Evolutionary conservation across 352 stramenopile genomes (phyloP), one percentile per base, ranked within the genome.

Genomic region (Pythium grandisporangium): DNA sequence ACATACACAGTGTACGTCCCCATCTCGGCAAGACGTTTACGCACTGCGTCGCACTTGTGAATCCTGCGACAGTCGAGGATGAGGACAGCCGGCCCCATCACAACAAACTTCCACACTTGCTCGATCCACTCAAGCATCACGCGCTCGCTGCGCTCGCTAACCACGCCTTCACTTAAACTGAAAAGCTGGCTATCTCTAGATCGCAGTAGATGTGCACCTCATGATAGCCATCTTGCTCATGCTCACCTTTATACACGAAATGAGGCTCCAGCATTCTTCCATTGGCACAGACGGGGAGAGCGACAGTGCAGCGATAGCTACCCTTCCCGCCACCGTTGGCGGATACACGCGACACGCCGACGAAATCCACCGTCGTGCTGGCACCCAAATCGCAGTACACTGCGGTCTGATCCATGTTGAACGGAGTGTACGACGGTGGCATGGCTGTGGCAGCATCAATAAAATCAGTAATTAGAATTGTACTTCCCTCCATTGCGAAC

Each of bases 41-140:
- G 17, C 6, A 48, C 39, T 4, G 25, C 20, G 0, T 34, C 23
- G 5, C 19, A 12, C 47, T 54, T 42, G 26, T 54, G 47, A 7
- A 54, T 34, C 5, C 22, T 20, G 6, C 47, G 39, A 8, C 32
- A 46, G 34, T 54, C 47, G 11, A 54, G 19, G 4, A 54, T 42
- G 7, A 54, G 30, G 5, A 54, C 30, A 10, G 38, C 17, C 1
- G 47, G 47, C 3, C 27, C 47, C 1, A 34, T 48, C 8, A 39
- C 39, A 3, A 36, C 32, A 27, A 47, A 16, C 24, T n/a, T 23
- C 50, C 50, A 58, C 5, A 26, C 24, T 5, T 39, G 32, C 2
- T 58, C 29, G 4, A 58, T 37, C 43, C 37, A 52, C 7, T 58
- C 50, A 6, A 52, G 37, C 50, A 58, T 48, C 3, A 58, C 37